Percentiles rank a stretch among this genome's conserved stretches.
Conservation (phyloP, 164 flowering plant genomes). For the Litsea cubeba region DNA sequence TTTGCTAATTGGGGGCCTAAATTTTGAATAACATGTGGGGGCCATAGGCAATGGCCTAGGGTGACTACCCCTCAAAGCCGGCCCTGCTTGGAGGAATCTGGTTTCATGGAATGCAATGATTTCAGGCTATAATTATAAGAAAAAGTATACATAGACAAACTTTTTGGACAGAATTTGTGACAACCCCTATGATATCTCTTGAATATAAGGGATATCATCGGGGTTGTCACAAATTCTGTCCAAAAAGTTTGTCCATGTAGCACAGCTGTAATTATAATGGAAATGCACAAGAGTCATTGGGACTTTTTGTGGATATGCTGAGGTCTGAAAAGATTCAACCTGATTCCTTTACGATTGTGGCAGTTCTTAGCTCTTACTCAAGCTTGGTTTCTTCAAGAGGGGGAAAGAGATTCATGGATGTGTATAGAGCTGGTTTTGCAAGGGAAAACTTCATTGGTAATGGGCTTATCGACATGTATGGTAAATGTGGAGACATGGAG, state of each 20-base stretch:
- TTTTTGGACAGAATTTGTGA: no score
- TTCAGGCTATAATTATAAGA: constrained; percentile 4
- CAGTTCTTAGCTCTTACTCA: constrained; percentile 7
- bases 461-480: constrained; percentile 18
- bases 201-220: no score
- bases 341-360: constrained; percentile 12
- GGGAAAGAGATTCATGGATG: constrained; percentile 11
- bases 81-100: constrained; percentile 4
- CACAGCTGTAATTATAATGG: no score
- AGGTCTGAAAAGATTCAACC: background rate
- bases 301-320: constrained; percentile 12
- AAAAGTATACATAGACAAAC: no score
- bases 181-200: no score
- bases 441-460: constrained; percentile 1
- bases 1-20: no score
- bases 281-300: background rate
- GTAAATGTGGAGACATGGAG: constrained; percentile 14
- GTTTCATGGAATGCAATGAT: constrained; percentile 17
- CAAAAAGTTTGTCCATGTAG: no score
- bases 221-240: no score
- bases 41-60: no score
- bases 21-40: no score
- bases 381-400: constrained; percentile 6
- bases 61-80: no score
- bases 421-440: background rate